Evolutionary conservation across 2,329 filamentous ascomycete species (phyloP).

Genomic region (Fusarium sp.): DNA sequence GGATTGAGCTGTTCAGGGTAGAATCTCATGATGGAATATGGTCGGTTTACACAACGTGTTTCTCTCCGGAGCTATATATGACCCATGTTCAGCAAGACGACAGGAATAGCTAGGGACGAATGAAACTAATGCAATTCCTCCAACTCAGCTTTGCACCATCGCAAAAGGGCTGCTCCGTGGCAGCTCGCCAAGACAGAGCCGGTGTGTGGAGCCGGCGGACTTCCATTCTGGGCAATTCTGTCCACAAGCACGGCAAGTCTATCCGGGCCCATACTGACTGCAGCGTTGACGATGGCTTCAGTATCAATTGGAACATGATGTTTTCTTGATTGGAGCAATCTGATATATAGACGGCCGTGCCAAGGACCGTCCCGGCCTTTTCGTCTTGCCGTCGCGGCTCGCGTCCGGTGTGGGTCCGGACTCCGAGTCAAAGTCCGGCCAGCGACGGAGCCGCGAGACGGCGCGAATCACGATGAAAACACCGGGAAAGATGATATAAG

Average conservation of each 20-base stretch:
- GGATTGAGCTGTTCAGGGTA: background rate
- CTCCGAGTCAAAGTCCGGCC: conserved; percentile 12
- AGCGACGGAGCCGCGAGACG: background rate
- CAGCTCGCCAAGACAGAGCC: background rate
- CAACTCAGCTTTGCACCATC: background rate
- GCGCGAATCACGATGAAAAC: background rate
- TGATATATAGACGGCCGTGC: background rate
- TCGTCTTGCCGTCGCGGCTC: background rate
- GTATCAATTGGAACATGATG: background rate
- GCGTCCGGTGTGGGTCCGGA: conserved; percentile 19
- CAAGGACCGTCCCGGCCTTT: conserved; percentile 11
- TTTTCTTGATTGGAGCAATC: background rate
- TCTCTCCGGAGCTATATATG: conserved; percentile 3
- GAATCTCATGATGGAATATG: background rate
- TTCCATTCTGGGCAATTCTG: conserved; percentile 15
- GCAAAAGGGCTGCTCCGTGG: background rate
- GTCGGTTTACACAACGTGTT: background rate
- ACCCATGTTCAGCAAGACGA: background rate
- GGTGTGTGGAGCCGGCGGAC: background rate
- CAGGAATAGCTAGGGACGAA: background rate
- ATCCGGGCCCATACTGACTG: background rate
- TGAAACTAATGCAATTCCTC: background rate
- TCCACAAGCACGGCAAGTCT: background rate
- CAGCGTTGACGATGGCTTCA: background rate
- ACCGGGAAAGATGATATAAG: background rate